A percentile compares a stretch with the other conserved stretches of the same genome.
These are phyloP conservation scores for Colletotrichum shisoi DNA, from an alignment of 2,329 filamentous ascomycete genomes.

Conservation along the genomic window DNA sequence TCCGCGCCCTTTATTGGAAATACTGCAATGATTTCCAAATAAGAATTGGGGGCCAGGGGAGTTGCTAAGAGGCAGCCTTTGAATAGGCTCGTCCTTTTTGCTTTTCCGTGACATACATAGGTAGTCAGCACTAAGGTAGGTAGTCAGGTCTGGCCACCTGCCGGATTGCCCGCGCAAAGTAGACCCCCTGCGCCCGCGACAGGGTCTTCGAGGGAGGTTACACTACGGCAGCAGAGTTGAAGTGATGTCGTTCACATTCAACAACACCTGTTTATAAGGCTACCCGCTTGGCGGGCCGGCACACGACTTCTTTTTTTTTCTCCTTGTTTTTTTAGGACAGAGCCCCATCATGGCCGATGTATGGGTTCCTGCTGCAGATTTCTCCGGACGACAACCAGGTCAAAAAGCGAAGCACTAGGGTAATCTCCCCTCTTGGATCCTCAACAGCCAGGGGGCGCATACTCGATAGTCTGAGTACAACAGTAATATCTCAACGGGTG, in stretches of 20 bases:
- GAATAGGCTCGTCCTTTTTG: background rate
- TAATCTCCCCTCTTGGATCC: background rate
- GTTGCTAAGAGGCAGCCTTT: background rate
- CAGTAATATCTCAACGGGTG: no score
- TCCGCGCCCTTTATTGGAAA: no score
- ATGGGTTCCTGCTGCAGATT: background rate
- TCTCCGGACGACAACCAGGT: no score
- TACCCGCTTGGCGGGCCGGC: background rate
- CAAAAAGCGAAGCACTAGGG: background rate
- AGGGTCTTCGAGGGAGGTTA: background rate
- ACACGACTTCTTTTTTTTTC: background rate
- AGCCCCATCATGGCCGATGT: background rate
- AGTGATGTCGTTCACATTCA: background rate
- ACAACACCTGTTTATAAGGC: background rate
- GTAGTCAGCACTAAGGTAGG: constrained; percentile 1
- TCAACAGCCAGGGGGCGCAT: background rate
- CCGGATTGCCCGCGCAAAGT: background rate
- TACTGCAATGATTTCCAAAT: no score
- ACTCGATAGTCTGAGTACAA: background rate
- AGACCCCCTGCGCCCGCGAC: background rate
- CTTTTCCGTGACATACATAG: background rate
- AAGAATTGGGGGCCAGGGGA: background rate
- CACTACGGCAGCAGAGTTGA: background rate
- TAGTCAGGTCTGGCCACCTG: no score
- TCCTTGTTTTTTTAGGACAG: background rate